Evolutionary conservation across 805 yeast species (phyloP), one percentile per base, ranked within the genome.

Genomic region (Ogataea siamensis): DNA sequence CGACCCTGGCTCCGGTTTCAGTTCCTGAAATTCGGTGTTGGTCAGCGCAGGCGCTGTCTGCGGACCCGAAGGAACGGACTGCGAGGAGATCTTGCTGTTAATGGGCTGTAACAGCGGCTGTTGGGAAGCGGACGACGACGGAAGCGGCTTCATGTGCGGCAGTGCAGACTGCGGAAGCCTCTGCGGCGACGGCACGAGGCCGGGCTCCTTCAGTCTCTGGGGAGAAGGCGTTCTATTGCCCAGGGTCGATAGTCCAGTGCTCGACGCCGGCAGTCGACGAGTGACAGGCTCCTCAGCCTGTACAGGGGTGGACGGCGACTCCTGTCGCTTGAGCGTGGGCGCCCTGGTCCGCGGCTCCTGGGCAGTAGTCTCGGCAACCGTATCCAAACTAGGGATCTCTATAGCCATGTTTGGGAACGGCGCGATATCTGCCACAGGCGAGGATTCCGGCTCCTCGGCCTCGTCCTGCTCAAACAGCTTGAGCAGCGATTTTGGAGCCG

Each of bases 401-500:
- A 42, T 45, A 3, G 47, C 32, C 26, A 30, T 27, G 15, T 29
- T 26, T 4, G 33, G 41, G n/a, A 29, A 30, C 2, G 32, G 37
- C 0, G 40, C 27, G 12, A 30, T 15, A 12, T 33, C 29, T 6
- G 38, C 19, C 9, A 25, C 28, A 13, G 19, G 19, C 13, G 28
- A 6, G 5, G 18, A 15, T 13, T 17, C 23, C 12, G 19, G 28
- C 3, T 55, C 62, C 3, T 54, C 60, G 8, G 55, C 62, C 16
- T 60, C 68, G 8, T 55, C 63, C 18, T 76, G 79, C 47, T 82
- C 87, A 55, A 87, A 87, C 18, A 87, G 60, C 55, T 79, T 78
- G 42, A 81, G 62, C 21, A 87, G 63, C 2, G 93, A 82, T 55
- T 76, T 79, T 1, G 95, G 95, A 0, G 87, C 81, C 27, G 73